A percentile compares a stretch with the other conserved stretches of the same genome.
phyloP scores from a whole-genome alignment of 2,329 filamentous ascomycete species.

The Xenosphaeropsis pyriputrescens region DNA sequence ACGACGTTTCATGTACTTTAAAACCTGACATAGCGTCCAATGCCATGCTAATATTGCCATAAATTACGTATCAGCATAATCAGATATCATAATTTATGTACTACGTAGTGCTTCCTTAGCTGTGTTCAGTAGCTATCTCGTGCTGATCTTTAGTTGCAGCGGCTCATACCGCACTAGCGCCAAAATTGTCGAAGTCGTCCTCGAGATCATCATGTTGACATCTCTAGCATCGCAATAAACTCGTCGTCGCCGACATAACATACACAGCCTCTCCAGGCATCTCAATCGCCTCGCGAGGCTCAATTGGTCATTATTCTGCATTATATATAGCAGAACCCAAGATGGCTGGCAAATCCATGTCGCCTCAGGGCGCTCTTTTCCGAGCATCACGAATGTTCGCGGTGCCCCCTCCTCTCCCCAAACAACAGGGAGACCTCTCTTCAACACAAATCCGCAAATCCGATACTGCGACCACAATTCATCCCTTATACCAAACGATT shows the following conservation, averaged over 20 bases:
- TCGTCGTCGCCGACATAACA: background rate
- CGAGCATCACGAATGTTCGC: conserved; percentile 84
- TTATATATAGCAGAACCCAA: background rate
- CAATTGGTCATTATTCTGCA: background rate
- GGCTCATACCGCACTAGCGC: background rate
- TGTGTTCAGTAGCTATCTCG: too few species aligned
- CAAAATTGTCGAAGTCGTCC: background rate
- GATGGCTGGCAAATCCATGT: conserved; percentile 25
- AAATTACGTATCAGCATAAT: too few species aligned
- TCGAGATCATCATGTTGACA: background rate
- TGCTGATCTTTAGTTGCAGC: background rate
- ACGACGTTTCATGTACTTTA: too few species aligned
- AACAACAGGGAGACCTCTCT: conserved; percentile 35
- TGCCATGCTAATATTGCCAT: too few species aligned
- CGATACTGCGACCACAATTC: conserved; percentile 56
- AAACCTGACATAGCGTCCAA: too few species aligned
- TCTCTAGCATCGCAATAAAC: background rate
- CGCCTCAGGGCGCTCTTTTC: conserved; percentile 55
- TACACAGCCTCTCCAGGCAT: background rate
- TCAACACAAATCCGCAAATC: conserved; percentile 36
- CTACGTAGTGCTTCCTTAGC: too few species aligned
- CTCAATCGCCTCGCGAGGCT: background rate
- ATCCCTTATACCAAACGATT: conserved; percentile 74
- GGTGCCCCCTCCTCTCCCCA: conserved; percentile 60
- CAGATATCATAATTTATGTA: too few species aligned